phyloP scores from a whole-genome alignment of 768 basidiomycete genomes.

The Lentinula raphanica region DNA sequence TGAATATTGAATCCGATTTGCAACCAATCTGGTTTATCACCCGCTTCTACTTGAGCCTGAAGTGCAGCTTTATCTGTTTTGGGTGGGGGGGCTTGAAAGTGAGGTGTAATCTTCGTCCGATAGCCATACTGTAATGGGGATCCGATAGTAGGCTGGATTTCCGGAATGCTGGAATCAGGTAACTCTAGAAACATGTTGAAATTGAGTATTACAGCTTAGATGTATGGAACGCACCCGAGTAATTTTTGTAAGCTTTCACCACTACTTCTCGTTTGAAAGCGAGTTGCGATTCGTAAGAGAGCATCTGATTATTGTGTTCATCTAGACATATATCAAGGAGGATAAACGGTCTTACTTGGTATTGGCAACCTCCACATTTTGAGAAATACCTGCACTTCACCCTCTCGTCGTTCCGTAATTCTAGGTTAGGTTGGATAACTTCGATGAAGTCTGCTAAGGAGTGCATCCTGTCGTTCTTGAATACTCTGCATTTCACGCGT shows the following conservation, averaged over 20 bases:
- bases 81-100: slow-evolving; percentile 78
- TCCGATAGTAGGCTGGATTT: slow-evolving; percentile 68
- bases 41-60: slow-evolving; percentile 18
- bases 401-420: slow-evolving; percentile 58
- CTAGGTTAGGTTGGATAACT: slow-evolving; percentile 56
- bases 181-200: slow-evolving; percentile 38
- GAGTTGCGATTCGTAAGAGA: slow-evolving; percentile 84
- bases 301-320: slow-evolving; percentile 47
- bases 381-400: slow-evolving; percentile 86
- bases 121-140: slow-evolving; percentile 90
- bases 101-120: slow-evolving; percentile 95
- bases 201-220: not conserved
- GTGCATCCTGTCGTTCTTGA: slow-evolving; percentile 63
- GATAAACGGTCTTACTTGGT: slow-evolving; percentile 58
- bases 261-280: slow-evolving; percentile 84
- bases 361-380: slow-evolving; percentile 88
- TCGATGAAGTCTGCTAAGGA: slow-evolving; percentile 73
- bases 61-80: slow-evolving; percentile 15
- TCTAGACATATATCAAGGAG: not conserved
- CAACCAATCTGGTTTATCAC: slow-evolving; percentile 56
- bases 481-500: slow-evolving; percentile 65
- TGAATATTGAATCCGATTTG: slow-evolving; percentile 87
- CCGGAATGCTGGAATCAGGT: slow-evolving; percentile 50
- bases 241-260: slow-evolving; percentile 76
- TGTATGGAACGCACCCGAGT: slow-evolving; percentile 42